phyloP scores from a whole-genome alignment of 768 basidiomycete species.

The Kwoniella mangroviensis region DNA sequence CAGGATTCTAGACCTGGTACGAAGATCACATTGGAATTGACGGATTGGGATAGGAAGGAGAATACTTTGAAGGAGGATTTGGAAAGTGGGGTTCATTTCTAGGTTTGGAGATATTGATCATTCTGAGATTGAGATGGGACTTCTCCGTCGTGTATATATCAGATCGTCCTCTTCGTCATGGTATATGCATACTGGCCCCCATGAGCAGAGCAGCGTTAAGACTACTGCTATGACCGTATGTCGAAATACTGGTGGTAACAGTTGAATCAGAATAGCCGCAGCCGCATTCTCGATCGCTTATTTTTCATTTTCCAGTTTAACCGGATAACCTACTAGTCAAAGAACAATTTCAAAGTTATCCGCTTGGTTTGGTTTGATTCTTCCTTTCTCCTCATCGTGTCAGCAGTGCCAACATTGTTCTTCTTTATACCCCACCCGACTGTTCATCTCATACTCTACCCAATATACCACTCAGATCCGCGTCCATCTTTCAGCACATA shows the following conservation, averaged over 20 bases:
- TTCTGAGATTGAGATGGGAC: too few species aligned
- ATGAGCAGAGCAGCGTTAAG: too few species aligned
- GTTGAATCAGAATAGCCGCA: not conserved
- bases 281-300: not conserved
- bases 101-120: not conserved
- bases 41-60: constrained; percentile 36
- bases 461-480: not conserved
- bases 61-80: constrained; percentile 23
- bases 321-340: not conserved
- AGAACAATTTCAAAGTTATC: not conserved
- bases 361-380: not conserved
- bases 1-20: not conserved
- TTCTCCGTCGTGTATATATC: too few species aligned
- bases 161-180: too few species aligned
- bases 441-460: too few species aligned
- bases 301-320: not conserved
- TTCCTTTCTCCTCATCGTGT: not conserved
- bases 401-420: too few species aligned
- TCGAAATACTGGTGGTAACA: too few species aligned
- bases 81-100: constrained; percentile 3
- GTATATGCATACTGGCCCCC: too few species aligned
- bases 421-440: too few species aligned
- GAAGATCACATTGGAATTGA: constrained; percentile 21
- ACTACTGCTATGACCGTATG: too few species aligned
- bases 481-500: not conserved